Evolutionary conservation across 2,329 filamentous ascomycete species (phyloP).

Genomic region (Penicillium vulpinum): DNA sequence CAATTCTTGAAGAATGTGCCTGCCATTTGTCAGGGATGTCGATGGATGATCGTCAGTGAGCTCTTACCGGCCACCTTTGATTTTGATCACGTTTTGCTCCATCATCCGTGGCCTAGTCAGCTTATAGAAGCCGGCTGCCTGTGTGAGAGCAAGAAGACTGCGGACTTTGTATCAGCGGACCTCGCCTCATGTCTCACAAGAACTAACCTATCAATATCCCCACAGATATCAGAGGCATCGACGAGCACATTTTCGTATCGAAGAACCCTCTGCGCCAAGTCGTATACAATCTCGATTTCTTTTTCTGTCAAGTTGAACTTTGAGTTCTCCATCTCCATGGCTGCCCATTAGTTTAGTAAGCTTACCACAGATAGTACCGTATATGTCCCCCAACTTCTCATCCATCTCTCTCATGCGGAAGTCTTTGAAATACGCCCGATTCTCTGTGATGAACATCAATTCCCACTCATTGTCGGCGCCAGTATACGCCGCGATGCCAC

Average conservation of each 20-base stretch:
- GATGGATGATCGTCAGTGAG: background rate
- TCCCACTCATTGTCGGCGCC: slow-evolving; percentile 72
- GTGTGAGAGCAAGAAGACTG: slow-evolving; percentile 75
- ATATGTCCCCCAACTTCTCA: slow-evolving; percentile 77
- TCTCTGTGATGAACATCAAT: slow-evolving; percentile 70
- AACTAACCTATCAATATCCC: slow-evolving; percentile 71
- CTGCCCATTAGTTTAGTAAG: background rate
- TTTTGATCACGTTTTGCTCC: slow-evolving; percentile 66
- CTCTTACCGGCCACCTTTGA: slow-evolving; percentile 68
- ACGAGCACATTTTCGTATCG: slow-evolving; percentile 66
- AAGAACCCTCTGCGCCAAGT: slow-evolving; percentile 69
- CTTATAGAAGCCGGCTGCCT: slow-evolving; percentile 72
- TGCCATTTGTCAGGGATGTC: slow-evolving; percentile 27
- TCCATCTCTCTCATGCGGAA: slow-evolving; percentile 78
- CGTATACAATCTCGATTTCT: slow-evolving; percentile 85
- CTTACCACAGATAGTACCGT: slow-evolving; percentile 76
- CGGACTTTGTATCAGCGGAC: background rate
- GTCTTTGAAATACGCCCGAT: slow-evolving; percentile 83
- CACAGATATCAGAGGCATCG: slow-evolving; percentile 73
- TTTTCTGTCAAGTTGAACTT: slow-evolving; percentile 56
- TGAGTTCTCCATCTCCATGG: background rate
- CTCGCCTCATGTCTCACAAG: background rate
- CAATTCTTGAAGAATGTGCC: slow-evolving; percentile 82
- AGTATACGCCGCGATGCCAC: slow-evolving; percentile 62
- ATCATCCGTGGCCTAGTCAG: slow-evolving; percentile 71